These are phyloP conservation scores for Rhodotorula paludigena DNA, from an alignment of 768 basidiomycete genomes.

Conservation along the genomic window DNA sequence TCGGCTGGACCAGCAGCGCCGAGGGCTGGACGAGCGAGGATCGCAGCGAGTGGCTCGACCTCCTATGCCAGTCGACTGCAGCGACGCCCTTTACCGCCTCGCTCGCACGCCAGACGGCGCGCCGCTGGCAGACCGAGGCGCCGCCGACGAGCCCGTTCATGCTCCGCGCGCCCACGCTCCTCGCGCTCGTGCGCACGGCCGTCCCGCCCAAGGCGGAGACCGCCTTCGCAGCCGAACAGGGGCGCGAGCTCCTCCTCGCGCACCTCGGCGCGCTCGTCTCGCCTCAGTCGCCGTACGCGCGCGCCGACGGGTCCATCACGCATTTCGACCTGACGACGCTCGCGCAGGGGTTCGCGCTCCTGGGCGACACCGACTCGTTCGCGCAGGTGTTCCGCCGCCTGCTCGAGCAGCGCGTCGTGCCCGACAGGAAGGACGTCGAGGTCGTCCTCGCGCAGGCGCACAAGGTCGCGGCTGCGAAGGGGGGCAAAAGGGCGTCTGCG, in stretches of 20 bases:
- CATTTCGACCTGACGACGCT: conserved; percentile 32
- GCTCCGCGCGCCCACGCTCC: not conserved
- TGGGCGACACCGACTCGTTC: conserved; percentile 2
- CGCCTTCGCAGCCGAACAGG: not conserved
- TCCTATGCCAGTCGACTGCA: not conserved
- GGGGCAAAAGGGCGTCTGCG: too few species aligned
- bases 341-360: conserved; percentile 14
- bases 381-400: conserved; percentile 18
- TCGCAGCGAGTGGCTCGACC: conserved; percentile 2
- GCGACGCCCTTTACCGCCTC: not conserved
- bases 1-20: not conserved
- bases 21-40: not conserved
- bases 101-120: not conserved
- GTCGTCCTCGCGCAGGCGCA: not conserved
- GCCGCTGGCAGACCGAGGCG: not conserved
- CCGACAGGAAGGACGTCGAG: conserved; percentile 26
- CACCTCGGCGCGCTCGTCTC: conserved; percentile 7
- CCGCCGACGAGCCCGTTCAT: conserved; percentile 1
- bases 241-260: not conserved
- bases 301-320: not conserved
- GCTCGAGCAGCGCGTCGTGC: conserved; percentile 6
- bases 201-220: not conserved
- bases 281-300: conserved; percentile 10
- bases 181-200: conserved; percentile 10
- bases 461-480: too few species aligned